These are phyloP conservation scores for Fusarium sp. DNA, from an alignment of 2,329 filamentous ascomycete species.

Conservation along the genomic window DNA sequence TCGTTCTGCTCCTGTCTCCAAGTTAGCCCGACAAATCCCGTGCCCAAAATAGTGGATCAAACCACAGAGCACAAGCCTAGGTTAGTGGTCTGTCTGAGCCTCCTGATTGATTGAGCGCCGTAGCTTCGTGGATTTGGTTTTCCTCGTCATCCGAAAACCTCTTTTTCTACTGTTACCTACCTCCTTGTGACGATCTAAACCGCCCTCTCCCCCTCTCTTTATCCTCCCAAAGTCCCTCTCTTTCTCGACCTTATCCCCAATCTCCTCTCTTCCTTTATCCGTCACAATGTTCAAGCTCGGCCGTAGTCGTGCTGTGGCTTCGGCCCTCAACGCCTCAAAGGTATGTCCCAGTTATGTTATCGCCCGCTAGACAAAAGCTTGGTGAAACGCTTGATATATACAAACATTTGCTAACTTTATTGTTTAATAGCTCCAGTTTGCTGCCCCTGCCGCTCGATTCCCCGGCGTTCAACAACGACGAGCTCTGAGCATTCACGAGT, in stretches of 20 bases:
- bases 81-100: slow-evolving; percentile 26
- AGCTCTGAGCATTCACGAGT: slow-evolving; percentile 97
- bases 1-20: background rate
- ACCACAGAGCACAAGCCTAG: slow-evolving; percentile 15
- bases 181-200: slow-evolving; percentile 11
- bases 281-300: slow-evolving; percentile 84
- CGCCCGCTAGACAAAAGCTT: slow-evolving; percentile 12
- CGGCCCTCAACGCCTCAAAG: slow-evolving; percentile 80
- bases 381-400: background rate
- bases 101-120: slow-evolving; percentile 30
- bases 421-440: slow-evolving; percentile 41
- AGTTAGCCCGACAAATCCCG: slow-evolving; percentile 43
- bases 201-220: background rate
- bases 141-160: slow-evolving; percentile 39
- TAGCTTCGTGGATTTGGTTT: slow-evolving; percentile 34
- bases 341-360: slow-evolving; percentile 57
- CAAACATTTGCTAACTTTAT: slow-evolving; percentile 19
- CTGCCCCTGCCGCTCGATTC: slow-evolving; percentile 62
- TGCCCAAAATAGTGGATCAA: slow-evolving; percentile 31
- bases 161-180: slow-evolving; percentile 20
- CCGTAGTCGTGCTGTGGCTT: slow-evolving; percentile 81
- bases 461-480: slow-evolving; percentile 82
- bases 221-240: slow-evolving; percentile 1
- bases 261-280: slow-evolving; percentile 43
- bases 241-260: background rate